Conservation (phyloP, 208 protist species). For the Leishmania tropica region DNA sequence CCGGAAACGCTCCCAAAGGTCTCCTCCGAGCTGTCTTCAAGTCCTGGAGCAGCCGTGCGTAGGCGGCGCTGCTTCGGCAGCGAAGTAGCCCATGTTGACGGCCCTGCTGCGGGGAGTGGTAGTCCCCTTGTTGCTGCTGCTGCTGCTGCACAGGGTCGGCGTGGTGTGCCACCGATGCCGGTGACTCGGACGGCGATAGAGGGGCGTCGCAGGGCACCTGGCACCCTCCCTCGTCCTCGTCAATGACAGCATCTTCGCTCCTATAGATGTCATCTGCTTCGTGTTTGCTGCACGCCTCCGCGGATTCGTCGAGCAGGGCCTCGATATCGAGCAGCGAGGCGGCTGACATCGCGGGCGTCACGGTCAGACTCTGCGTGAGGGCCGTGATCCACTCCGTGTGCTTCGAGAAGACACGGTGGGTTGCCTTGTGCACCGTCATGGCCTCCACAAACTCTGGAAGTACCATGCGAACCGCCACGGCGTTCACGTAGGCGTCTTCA, state of each 20-base stretch:
- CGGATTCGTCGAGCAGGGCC: constrained; percentile 9
- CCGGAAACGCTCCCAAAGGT: background rate
- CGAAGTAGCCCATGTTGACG: constrained; percentile 8
- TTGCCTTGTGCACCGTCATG: constrained; percentile 80
- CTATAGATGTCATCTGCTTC: background rate
- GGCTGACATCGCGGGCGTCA: constrained; percentile 29
- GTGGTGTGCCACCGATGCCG: background rate
- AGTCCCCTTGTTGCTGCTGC: background rate
- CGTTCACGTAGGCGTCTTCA: constrained; percentile 29
- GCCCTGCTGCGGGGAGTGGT: background rate
- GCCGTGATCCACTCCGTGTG: constrained; percentile 41
- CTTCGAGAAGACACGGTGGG: constrained; percentile 45
- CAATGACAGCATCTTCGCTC: background rate
- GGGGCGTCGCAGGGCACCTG: background rate
- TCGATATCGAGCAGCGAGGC: constrained; percentile 17
- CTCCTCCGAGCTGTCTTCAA: background rate
- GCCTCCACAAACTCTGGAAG: constrained; percentile 73
- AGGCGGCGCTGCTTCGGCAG: constrained; percentile 26
- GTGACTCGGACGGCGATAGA: background rate
- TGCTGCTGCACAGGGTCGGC: constrained; percentile 1
- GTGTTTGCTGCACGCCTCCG: background rate
- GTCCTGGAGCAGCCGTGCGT: constrained; percentile 9
- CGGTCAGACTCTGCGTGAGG: constrained; percentile 38
- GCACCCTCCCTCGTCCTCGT: background rate
- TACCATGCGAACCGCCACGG: constrained; percentile 33